Base-by-base conservation (phyloP, 441 rosid genomes). In the Sinapis alba region DNA sequence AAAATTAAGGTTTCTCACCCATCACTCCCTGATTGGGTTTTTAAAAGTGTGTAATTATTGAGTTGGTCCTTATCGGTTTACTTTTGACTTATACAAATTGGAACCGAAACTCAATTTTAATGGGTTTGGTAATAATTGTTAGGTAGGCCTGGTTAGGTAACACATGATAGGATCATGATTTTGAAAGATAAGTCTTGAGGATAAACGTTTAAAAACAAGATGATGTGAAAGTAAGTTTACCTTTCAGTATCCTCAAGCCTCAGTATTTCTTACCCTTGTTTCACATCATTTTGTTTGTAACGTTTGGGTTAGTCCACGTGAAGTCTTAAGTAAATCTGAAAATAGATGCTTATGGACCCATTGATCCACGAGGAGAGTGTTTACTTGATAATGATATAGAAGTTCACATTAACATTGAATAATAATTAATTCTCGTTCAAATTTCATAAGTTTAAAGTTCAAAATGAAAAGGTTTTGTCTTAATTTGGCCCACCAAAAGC, bases 361-460 rank as follows among this genome's bases (percentile, higher is more conserved):
- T 30, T 30, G 1, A 30, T 30, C 34, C 34, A 6, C 1, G 7
- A 1, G 8, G 34, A 30, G 34, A 30, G 23, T 1, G 13, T 72
- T 45, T 21, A 1, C n/a, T 34, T 51, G 1, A 23, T 16, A 54
- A 43, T 68, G 68, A 45, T 45, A 15, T 54, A 58, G 11, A 74
- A 66, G 66, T n/a, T 58, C 64, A 66, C 19, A 6, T 69, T 51
- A 34, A 34, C 62, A 53, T 47, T 24, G 47, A n/a, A 62, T 38
- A 26, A 18, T 2, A 36, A 26, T 38, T 28, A 51, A 24, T 51
- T 36, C 34, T 71, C 75, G 47, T 80, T 84, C 87, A 80, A 84
- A 84, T 72, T 81, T 79, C 75, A 57, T n/a, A 45, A 45, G 53
- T 45, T 45, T 19, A 45, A 76, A 62, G 68, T 28, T 63, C 21